Evolutionary conservation across 1,139 yeast genomes (phyloP), one percentile per base, ranked within the genome.

Genomic region (Wickerhamomyces sp.): DNA sequence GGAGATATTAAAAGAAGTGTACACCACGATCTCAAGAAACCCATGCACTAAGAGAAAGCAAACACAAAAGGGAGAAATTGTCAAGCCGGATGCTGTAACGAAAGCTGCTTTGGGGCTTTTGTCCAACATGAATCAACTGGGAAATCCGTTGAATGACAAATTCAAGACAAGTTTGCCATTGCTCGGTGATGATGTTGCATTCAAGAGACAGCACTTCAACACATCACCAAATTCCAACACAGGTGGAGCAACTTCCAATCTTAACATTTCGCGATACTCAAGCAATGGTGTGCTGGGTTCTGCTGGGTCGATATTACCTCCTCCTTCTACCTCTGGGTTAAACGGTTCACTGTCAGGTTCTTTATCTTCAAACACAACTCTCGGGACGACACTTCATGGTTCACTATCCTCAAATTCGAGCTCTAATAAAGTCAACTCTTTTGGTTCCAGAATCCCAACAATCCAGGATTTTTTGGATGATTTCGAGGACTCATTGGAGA

Each of bases 1-100:
- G n/a, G 40, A 41, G 3, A 39, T 50, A 6, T 28, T 50, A 2
- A 26, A 38, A 13, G 54, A 49, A 30, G 41, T 50, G 6, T 50
- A 50, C 33, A 31, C 36, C 16, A 39, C 44, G 6, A 50, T 50
- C 20, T 36, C 38, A 4, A 45, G 37, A 23, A 46, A 43, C 29
- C 53, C 52, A 13, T 50, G 54, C 16, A 31, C 47, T 0, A 50
- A 49, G 31, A 40, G 49, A 18, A 46, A 45, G 15, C 40, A 44
- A 30, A 44, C 51, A 1, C 26, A 44, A 1, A 46, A 41, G 37
- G 47, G 42, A 21, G n/a, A 46, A 41, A 26, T 30, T 37, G 10
- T 26, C 1, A 30, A 30, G 18, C 20, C 9, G 14, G 16, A 28
- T 16, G 19, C 20, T 13, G 11, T n/a, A 19, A 11, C 23, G 28